A percentile compares a stretch with the other conserved stretches of the same genome.
These are phyloP conservation scores for Coemansia sp. DNA, from an alignment of 192 early-diverging fungal species.

Conservation along the genomic window DNA sequence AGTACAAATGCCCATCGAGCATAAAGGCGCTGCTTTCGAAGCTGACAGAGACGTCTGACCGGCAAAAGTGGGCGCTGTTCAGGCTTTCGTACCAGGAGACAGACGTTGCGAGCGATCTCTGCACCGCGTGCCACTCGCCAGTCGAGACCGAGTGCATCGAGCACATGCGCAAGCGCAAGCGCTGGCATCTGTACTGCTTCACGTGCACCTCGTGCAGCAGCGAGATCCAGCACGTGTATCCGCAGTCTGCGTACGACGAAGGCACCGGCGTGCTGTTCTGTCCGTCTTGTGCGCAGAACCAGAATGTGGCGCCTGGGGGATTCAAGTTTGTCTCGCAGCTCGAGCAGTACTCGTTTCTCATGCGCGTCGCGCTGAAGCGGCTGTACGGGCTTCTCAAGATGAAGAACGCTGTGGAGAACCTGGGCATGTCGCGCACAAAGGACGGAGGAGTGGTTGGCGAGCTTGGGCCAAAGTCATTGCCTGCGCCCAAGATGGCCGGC, in stretches of 20 bases:
- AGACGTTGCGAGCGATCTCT: constrained; percentile 76
- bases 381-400: constrained; percentile 76
- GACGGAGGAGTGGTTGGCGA: constrained; percentile 7
- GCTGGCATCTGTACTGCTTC: constrained; percentile 86
- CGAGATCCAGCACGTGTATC: constrained; percentile 57
- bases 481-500: constrained; percentile 8
- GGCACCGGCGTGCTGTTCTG: constrained; percentile 52
- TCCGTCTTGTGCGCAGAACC: constrained; percentile 56
- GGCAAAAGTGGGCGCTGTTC: constrained; percentile 51
- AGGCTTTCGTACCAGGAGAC: constrained; percentile 57
- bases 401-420: constrained; percentile 54
- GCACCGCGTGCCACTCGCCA: constrained; percentile 70
- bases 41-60: constrained; percentile 67
- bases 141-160: constrained; percentile 90
- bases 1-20: constrained; percentile 51
- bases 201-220: constrained; percentile 69
- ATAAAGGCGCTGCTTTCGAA: constrained; percentile 73
- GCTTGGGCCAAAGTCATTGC: constrained; percentile 12
- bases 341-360: constrained; percentile 86
- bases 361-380: constrained; percentile 78
- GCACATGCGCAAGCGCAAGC: constrained; percentile 51
- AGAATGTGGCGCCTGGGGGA: constrained; percentile 41
- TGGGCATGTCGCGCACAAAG: constrained; percentile 19
- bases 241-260: constrained; percentile 59
- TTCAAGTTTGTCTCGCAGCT: constrained; percentile 81